Evolutionary conservation across 2,329 filamentous ascomycete genomes (phyloP), one percentile per base, ranked within the genome.

Genomic region (Claviceps maximensis): DNA sequence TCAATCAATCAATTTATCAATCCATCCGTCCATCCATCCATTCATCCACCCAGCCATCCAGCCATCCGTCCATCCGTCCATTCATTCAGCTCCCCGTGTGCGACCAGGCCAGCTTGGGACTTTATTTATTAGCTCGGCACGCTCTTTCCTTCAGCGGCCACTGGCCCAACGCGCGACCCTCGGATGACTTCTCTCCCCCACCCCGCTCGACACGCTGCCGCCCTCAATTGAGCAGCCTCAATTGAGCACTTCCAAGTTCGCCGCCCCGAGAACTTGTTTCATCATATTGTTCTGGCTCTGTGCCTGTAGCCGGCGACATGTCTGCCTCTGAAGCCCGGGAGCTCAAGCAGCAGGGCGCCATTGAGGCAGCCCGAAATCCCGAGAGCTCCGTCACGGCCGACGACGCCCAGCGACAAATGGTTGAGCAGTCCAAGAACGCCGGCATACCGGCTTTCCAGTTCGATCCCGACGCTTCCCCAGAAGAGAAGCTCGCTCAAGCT

Each of bases 391-490:
- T 89, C 58, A 79, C 81, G 41, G 75, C 87, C 47, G 79, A 86
- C 42, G 82, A 84, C 58, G 87, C 87, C 33, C 79, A 95, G 70
- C 76, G 79, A 59, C 79, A 80, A 61, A 77, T 96, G 49, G 76
- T 95, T 27, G 75, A 87, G 52, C 83, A 95, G 67, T 88, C 87
- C 59, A 81, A 77, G 63, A 84, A 86, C 62, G 87, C 85, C 13
- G 93, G 93, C 44, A 80, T 86, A 25, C 73, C 84, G 31, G 90
- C 89, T 58, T 93, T 87, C 66, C 80, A 83, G 57, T 98, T 97
- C 71, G 79, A 98, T 65, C 89, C 93, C 1, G 72, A 95, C 73
- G 90, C 89, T 44, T 84, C 77, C 45, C 78, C 85, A 1, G 87
- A 89, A 66, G 78, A 95, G 68, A 98, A 98, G 74, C 84, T 79